Evolutionary conservation across 805 yeast genomes (phyloP), one percentile per base, ranked within the genome.

Genomic region (Pichia pseudocactophila): DNA sequence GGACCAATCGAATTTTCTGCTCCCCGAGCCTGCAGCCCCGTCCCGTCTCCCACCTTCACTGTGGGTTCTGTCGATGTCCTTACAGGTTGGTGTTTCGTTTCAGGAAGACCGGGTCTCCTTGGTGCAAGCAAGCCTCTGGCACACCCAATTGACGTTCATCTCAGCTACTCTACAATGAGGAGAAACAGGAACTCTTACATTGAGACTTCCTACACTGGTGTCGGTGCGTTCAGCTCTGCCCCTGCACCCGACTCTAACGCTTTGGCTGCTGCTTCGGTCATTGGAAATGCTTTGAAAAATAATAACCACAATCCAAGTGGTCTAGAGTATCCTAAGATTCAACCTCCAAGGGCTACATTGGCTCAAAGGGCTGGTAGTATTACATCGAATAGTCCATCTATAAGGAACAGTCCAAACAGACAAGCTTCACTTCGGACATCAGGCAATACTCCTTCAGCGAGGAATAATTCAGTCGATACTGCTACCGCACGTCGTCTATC

Each of bases 211-310:
- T 48, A 48, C 25, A 48, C 51, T 2, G 51, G 51, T 9, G 51
- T 48, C 6, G 46, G 49, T 3, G 51, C 51, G 2, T 48, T 48
- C 36, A 45, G 49, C 10, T 39, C 49, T 3, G 46, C 44, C 12
- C 51, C 51, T 2, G 48, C 56, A 2, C 64, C 70, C 9, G 63
- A 66, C 44, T 62, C 75, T 3, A 72, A 72, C 38, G 84, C 84
- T 1, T 50, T 78, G 20, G 84, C 82, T 7, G 84, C 84, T 20
- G 83, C 83, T 3, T 61, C 74, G 7, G 75, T 75, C 3, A 69
- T 74, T 45, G 79, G 79, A 2, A 61, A 62, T 40, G 76, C 78
- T 1, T 45, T 73, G 40, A 65, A 63, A 49, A 61, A 69, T 46
- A 59, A 58, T 37, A 53, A 56, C 42, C 54, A 59, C 39, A 49